Evolutionary conservation across 2,329 filamentous ascomycete genomes (phyloP), one percentile per base, ranked within the genome.

Genomic region (Xylariaceae sp.): DNA sequence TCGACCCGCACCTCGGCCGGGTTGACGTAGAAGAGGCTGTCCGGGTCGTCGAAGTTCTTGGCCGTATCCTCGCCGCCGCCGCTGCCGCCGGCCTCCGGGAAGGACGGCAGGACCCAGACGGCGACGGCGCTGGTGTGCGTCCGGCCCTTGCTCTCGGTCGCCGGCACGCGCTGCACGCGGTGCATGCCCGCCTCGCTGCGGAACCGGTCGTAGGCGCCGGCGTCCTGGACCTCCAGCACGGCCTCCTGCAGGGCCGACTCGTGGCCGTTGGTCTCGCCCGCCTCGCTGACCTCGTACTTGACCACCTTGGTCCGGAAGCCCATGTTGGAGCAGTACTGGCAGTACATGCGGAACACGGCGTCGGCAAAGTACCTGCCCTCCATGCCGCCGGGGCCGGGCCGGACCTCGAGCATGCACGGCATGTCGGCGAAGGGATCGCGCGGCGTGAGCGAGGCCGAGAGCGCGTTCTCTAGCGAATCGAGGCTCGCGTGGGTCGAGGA

Each of bases 71-170:
- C 69, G 24, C 59, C 66, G 7, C 50, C 55, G 12, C 68, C 55
- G 15, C 70, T 68, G 31, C 65, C 63, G 12, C 63, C 64, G 23
- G 36, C 61, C 16, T 77, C 70, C 0, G 84, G 78, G 36, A 96
- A 81, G 31, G 80, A 87, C 0, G 92, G 92, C 19, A 98, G 68
- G 2, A 98, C 88, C 72, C 94, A 83, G 1, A 98, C 85, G 5
- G 84, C 87, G 3, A 88, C 90, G 10, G 89, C 89, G 53, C 84
- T 92, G 9, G 92, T 98, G 59, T 98, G 92, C 12, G 87, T 92
- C 18, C 92, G 79, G 2, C 92, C 92, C 55, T 87, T 90, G 45
- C 71, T 84, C 58, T 98, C 92, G 1, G 92, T 98, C 9, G 80
- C 80, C 2, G 92, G 92, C 3, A 98, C 81, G 17, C 92, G 79